Evolutionary conservation across 345 rosid genomes (phyloP), one percentile per base, ranked within the genome.

Genomic region (Salix viminalis): DNA sequence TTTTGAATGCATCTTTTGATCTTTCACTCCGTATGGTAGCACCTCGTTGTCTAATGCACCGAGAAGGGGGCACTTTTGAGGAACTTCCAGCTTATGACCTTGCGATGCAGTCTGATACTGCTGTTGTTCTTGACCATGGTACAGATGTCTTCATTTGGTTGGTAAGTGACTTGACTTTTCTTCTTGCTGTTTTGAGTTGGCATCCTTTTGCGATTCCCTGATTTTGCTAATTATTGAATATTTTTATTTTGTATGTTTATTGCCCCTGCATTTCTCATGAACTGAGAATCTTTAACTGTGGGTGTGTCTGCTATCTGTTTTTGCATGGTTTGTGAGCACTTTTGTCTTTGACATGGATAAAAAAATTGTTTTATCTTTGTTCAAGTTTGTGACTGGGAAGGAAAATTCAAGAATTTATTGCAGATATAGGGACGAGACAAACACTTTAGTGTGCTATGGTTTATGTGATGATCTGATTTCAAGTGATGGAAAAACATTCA

Each of bases 41-140:
- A 8, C 98, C 99, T 37, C 97, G 92, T 70, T 90, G 97, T 80
- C 83, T 96, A 71, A 92, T 96, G 98, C 98, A 96, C 81, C 90
- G 90, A 69, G 97, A 91, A 89, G 98, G 97, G 13, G 99, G 98
- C 32, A 94, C 95, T 37, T 96, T 96, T 75, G 99, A 96, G 85
- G 99, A 96, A 83, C 71, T 94, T 77, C 96, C 96, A 9, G 94
- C 97, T 32, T 88, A 93, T 87, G 92, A 96, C 84, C 93, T 93
- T 72, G 89, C 90, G 4, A 96, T 96, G 99, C 99, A 96, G 83
- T 93, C 98, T 76, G 92, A 96, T 79, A 90, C 92, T 41, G 98
- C 99, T 60, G 99, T 96, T 75, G 91, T 96, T 76, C 96, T 96
- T 79, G 99, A 96, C 83, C 98, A 93, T 85, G 99, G 98, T 56